A percentile compares a stretch with the other conserved stretches of the same genome.
Conservation (phyloP, 768 basidiomycete genomes). For the Phylloporus scabripes region DNA sequence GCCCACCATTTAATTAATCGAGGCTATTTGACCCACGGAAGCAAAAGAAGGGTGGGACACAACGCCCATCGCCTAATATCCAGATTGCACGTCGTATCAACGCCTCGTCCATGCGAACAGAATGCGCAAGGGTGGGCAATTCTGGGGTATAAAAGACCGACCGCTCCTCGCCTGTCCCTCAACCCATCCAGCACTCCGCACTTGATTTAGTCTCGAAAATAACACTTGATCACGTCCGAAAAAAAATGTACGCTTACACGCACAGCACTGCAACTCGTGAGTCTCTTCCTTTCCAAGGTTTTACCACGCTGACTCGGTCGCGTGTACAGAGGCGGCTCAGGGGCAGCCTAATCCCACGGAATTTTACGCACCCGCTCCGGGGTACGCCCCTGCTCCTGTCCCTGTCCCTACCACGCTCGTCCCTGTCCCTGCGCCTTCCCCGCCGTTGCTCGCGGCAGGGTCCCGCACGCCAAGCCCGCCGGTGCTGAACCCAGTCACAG, state of each 20-base stretch:
- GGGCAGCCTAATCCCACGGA: background rate
- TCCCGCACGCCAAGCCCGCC: background rate
- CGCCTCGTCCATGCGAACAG: constrained; percentile 8
- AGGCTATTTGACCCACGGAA: background rate
- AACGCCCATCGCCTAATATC: background rate
- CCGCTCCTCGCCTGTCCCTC: background rate
- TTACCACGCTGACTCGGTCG: background rate
- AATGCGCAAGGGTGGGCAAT: background rate
- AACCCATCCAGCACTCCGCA: background rate
- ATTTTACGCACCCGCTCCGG: background rate
- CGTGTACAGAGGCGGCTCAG: background rate
- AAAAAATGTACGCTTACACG: constrained; percentile 6
- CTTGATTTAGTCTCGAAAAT: background rate
- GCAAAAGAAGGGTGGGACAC: constrained; percentile 6
- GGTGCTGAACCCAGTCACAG: constrained; percentile 9
- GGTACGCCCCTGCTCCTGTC: background rate
- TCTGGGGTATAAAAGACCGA: constrained; percentile 8
- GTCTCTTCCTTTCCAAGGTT: background rate
- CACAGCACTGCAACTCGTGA: constrained; percentile 1
- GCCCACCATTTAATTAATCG: constrained; percentile 6
- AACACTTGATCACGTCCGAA: background rate
- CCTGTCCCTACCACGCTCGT: background rate
- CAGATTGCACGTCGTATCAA: background rate
- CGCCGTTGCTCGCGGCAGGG: background rate
- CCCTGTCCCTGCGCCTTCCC: background rate